These are phyloP conservation scores for Cystobasidium pallidum DNA, from an alignment of 1,284 basidiomycete species.

Conservation along the genomic window DNA sequence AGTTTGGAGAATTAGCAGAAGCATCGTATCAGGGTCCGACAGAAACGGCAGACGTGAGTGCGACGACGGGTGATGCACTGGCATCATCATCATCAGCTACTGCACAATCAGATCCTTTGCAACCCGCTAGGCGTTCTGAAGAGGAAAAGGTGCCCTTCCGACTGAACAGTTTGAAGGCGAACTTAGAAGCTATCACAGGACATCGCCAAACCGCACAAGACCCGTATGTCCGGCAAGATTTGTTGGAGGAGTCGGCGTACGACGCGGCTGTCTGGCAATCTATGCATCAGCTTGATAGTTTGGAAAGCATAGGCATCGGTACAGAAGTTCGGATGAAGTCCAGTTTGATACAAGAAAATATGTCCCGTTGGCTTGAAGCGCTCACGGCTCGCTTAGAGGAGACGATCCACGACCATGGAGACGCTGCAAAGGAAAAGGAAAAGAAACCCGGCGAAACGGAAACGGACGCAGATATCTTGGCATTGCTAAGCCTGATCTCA, in stretches of 20 bases:
- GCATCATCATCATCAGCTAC: not conserved
- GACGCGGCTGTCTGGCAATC: slow-evolving; percentile 77
- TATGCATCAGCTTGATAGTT: slow-evolving; percentile 66
- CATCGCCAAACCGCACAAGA: slow-evolving; percentile 30
- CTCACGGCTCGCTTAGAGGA: slow-evolving; percentile 65
- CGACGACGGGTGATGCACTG: not conserved
- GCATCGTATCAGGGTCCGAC: not conserved
- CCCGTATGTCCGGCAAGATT: slow-evolving; percentile 69
- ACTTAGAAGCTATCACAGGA: slow-evolving; percentile 23
- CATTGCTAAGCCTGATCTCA: slow-evolving; percentile 76
- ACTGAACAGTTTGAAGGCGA: slow-evolving; percentile 43
- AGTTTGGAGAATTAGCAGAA: not conserved
- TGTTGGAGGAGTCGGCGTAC: slow-evolving; percentile 81
- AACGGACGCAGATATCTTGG: slow-evolving; percentile 56
- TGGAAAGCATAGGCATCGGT: slow-evolving; percentile 66
- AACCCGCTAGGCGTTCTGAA: slow-evolving; percentile 29
- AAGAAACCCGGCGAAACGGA: slow-evolving; percentile 26
- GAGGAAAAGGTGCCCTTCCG: slow-evolving; percentile 24
- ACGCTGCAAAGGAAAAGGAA: not conserved
- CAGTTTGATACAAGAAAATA: slow-evolving; percentile 72
- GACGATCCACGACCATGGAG: slow-evolving; percentile 49
- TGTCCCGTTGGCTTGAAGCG: slow-evolving; percentile 83
- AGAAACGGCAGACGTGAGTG: not conserved
- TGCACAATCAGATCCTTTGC: not conserved
- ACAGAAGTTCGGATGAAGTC: slow-evolving; percentile 61